Base-by-base conservation (phyloP, 208 protist genomes). In the Leishmania gerbilli region DNA sequence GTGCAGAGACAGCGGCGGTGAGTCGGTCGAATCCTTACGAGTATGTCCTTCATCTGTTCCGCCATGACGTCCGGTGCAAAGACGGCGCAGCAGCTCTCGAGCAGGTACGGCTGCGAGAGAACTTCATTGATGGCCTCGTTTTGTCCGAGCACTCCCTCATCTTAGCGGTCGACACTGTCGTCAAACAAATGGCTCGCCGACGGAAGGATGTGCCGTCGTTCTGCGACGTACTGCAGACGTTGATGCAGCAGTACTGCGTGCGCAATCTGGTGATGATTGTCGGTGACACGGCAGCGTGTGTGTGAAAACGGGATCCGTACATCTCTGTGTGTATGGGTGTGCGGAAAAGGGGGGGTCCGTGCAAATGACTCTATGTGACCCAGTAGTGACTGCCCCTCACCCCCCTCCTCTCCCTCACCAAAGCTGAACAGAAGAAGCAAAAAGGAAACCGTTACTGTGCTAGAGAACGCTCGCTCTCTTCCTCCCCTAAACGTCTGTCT, bases 191-290 rank as follows among this genome's bases (percentile, higher is more conserved):
- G 27, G 42, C 34, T 19, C 75, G 37, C 21, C 4, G 34, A 31
- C 27, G 21, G n/a, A 64, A 64, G 19, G 37, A 5, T 11, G 65
- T 56, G 40, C 76, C 62, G 27, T 74, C 76, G 24, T 84, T 81
- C 21, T 49, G 24, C 8, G 76, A 42, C 15, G 81, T 84, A 2
- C 27, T 78, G 31, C 56, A 77, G 53, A 74, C 40, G 49, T 42
- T 84, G 31, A 71, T 72, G 62, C 49, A 85, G 24, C 8, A 76
- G 45, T 13, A 37, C n/a, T 84, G 80, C 21, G 19, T 80, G 4
- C 80, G 80, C 19, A 84, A 84, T 47, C 24, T 85, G 58, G 76
- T 85, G 15, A 71, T 81, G 37, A 9, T 64, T 9, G 53, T 58
- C 34, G 11, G 34, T 42, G 65, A 45, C 2, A n/a, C 65, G 34